These are phyloP conservation scores for Entamoeba histolytica DNA, from an alignment of 208 protist species.

Conservation along the genomic window DNA sequence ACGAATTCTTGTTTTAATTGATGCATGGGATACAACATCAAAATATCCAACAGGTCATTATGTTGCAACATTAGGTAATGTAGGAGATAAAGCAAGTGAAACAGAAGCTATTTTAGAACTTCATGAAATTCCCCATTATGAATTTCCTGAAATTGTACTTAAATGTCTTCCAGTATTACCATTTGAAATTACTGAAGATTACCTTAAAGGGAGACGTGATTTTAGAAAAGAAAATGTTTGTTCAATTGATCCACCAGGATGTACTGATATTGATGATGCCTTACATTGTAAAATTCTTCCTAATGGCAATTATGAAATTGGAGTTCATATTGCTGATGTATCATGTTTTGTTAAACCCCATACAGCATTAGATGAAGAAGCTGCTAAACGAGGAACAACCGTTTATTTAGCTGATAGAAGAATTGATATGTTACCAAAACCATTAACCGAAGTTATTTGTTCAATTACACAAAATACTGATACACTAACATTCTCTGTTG, in stretches of 20 bases:
- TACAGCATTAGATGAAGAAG: constrained; percentile 68
- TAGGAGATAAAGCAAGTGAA: constrained; percentile 70
- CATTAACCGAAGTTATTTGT: constrained; percentile 75
- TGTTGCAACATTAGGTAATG: constrained; percentile 60
- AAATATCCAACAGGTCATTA: constrained; percentile 69
- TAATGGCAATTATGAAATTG: constrained; percentile 57
- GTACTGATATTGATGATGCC: constrained; percentile 55
- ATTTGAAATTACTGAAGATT: constrained; percentile 51
- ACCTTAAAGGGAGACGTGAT: constrained; percentile 50
- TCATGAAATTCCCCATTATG: constrained; percentile 44
- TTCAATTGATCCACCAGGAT: constrained; percentile 72
- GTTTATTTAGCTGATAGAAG: constrained; percentile 74
- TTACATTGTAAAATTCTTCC: constrained; percentile 24
- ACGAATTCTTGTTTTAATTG: constrained; percentile 68
- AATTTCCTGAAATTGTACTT: constrained; percentile 26
- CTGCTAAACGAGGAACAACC: constrained; percentile 63
- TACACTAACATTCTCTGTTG: constrained; percentile 63
- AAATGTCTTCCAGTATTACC: constrained; percentile 50
- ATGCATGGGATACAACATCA: constrained; percentile 59
- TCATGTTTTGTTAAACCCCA: constrained; percentile 67
- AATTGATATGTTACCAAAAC: constrained; percentile 82
- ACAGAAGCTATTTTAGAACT: constrained; percentile 66
- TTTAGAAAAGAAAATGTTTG: constrained; percentile 56
- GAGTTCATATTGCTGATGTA: constrained; percentile 88
- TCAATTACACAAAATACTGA: constrained; percentile 62